Evolutionary conservation across 164 flowering plant genomes (phyloP).

Genomic region (Sedum album): DNA sequence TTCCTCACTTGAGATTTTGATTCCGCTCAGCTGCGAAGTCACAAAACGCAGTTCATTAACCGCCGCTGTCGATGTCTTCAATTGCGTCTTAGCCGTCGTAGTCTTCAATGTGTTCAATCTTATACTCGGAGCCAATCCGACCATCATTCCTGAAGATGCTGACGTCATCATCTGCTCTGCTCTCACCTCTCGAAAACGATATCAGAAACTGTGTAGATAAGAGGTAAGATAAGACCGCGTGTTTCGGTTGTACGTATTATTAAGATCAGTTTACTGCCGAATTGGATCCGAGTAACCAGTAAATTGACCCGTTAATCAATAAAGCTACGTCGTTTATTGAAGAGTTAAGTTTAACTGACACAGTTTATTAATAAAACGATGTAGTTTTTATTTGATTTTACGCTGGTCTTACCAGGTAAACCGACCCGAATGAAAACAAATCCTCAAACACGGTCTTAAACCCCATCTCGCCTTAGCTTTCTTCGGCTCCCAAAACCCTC

Average conservation of each 20-base stretch:
- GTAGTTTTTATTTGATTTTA: too few species aligned
- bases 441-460: conserved; percentile 1
- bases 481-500: conserved; percentile 14
- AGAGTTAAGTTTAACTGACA: too few species aligned
- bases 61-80: conserved; percentile 11
- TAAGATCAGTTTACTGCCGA: background rate
- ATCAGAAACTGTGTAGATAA: background rate
- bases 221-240: background rate
- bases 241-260: background rate
- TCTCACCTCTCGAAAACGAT: background rate
- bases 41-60: conserved; percentile 35
- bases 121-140: conserved; percentile 12
- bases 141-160: conserved; percentile 15
- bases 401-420: too few species aligned
- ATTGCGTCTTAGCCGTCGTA: background rate
- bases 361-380: too few species aligned
- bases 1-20: conserved; percentile 29
- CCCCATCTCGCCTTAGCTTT: background rate
- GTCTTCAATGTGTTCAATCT: conserved; percentile 10
- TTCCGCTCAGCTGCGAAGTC: conserved; percentile 52
- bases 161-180: conserved; percentile 7
- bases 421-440: background rate
- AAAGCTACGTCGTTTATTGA: too few species aligned
- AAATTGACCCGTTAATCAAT: conserved; percentile 2
- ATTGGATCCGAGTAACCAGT: background rate